Base-by-base conservation (phyloP, 139 green algal genomes). In the Chlorella sp. region DNA sequence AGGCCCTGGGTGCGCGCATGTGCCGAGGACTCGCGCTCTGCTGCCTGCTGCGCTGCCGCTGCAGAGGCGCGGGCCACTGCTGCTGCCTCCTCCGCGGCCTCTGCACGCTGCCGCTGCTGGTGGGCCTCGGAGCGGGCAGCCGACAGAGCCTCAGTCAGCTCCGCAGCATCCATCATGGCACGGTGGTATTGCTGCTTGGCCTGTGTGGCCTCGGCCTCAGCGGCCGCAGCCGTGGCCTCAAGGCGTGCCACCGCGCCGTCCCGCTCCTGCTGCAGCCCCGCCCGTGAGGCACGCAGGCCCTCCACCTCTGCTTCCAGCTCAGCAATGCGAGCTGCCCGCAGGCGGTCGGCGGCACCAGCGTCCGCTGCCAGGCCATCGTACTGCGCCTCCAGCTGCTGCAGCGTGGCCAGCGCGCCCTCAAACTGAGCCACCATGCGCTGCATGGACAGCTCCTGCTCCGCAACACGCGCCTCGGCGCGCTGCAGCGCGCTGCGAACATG, bases 311-410 rank as follows among this genome's bases (percentile, higher is more conserved):
- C 20, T 62, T 89, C 86, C 60, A 89, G 47, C 44, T 79, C 69
- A 4, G 71, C 70, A 25, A 89, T 86, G 63, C 86, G 86, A 4
- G 41, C 41, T 12, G 69, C 63, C 3, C 75, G 72, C 60, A 84
- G 17, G 34, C 57, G 63, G 23, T 89, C 86, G 3, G 86, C 73
- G 7, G 80, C 86, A 21, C 64, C 73, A 13, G 86, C 69, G 34
- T 89, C 86, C 41, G 83, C 72, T 17, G 71, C 79, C 41, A 89
- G 84, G 72, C 38, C 44, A 13, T 84, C 67, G 26, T 92, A 91
- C 81, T 91, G 88, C 34, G 78, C 65, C 74, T 91, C 88, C 38
- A 91, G 78, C 87, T 91, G 87, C 57, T 74, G 64, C 64, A 91
- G 84, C 44, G 85, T 89, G 20, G 63, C 73, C 51, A 91, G 76